These are phyloP conservation scores for Xanthoconium purpureum DNA, from an alignment of 768 basidiomycete species.

Conservation along the genomic window DNA sequence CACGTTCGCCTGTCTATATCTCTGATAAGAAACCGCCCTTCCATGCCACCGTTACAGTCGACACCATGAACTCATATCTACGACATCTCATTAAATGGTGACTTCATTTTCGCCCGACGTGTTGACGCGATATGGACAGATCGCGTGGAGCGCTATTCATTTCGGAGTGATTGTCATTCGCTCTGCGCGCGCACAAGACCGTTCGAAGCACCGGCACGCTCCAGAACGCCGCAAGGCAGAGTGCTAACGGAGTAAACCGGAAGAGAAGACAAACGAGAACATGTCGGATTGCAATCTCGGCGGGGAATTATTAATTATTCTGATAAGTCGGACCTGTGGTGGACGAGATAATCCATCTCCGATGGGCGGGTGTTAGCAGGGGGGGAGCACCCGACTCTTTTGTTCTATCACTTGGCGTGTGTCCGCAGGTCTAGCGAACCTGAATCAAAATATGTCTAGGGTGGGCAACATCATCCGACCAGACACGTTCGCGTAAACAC, in stretches of 20 bases:
- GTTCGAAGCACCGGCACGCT: not conserved
- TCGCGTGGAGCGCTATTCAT: conserved; percentile 22
- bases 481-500: not conserved
- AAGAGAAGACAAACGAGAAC: not conserved
- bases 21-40: conserved; percentile 6
- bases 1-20: conserved; percentile 4
- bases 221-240: conserved; percentile 6
- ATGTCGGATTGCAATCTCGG: conserved; percentile 1
- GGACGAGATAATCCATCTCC: conserved; percentile 11
- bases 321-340: conserved; percentile 9
- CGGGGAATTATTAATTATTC: conserved; percentile 1
- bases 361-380: conserved; percentile 1
- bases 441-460: not conserved
- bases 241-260: conserved; percentile 1
- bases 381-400: not conserved
- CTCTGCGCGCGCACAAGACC: not conserved
- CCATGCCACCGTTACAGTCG: not conserved
- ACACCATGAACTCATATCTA: conserved; percentile 3
- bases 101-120: conserved; percentile 4
- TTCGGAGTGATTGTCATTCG: conserved; percentile 10
- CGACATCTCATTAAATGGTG: not conserved
- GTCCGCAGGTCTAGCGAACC: not conserved
- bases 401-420: not conserved
- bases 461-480: not conserved
- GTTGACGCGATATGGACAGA: conserved; percentile 5